Base-by-base conservation (phyloP, 1,139 yeast species). In the Yamadazyma oceani region DNA sequence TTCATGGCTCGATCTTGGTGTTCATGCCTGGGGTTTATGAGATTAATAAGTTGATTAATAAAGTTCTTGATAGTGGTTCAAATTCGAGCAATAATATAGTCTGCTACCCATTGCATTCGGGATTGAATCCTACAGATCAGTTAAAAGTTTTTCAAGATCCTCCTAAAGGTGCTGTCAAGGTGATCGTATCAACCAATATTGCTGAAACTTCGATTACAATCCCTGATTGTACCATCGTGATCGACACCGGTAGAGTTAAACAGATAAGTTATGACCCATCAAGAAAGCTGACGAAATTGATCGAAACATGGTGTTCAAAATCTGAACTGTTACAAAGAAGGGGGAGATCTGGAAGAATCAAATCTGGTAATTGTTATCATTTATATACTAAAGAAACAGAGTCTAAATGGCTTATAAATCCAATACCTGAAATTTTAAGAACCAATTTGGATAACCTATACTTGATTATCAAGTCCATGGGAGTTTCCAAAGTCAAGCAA, bases 271-370 rank as follows among this genome's bases (percentile, higher is more conserved):
- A 80, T 54, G 92, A 87, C 51, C 53, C 87, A 0, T 68, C 64
- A 26, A 68, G 80, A 12, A 84, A 85, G 48, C 75, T 89, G 3
- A 82, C 95, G 0, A 78, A 77, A 43, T 69, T 92, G 31, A 70
- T 82, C 3, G 97, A 90, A 54, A 71, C 75, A 3, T 90, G 96
- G 89, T 88, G 90, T 25, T 90, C 97, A 0, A 77, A 76, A 46
- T 97, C 97, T 0, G 96, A 95, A 54, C 82, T 84, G n/a, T 78
- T 80, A 30, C 98, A 92, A 60, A 76, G 98, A 62, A 73, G 96
- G 56, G 98, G 98, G 57, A 86, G 98, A 69, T 94, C 97, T n/a
- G 98, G 98, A 46, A 92, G 98, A 75, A 89, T 90, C 12, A 76
- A 82, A 19, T 72, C 71, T 22, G 98, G 98, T 42, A 68, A 69